phyloP scores from a whole-genome alignment of 441 rosid genomes.

The Mallotus repandus region DNA sequence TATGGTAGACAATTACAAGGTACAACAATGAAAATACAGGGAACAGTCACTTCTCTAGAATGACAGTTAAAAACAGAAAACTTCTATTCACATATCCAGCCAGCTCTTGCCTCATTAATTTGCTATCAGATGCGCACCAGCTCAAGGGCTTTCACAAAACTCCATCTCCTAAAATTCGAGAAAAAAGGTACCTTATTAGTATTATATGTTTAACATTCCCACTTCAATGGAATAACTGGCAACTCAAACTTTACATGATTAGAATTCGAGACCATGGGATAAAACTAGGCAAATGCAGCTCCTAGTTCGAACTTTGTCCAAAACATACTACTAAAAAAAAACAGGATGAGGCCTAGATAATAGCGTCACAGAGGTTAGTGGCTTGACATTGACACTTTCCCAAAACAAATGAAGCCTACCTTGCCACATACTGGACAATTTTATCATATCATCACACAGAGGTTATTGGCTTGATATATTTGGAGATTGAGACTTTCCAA shows the following conservation, averaged over 20 bases:
- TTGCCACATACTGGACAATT: too few relatives aligned
- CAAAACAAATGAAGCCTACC: too few relatives aligned
- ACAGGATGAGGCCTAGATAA: too few relatives aligned
- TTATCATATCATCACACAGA: too few relatives aligned
- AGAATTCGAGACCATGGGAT: not conserved
- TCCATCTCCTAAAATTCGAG: slow-evolving; percentile 57
- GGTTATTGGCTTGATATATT: too few relatives aligned
- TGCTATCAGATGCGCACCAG: slow-evolving; percentile 14
- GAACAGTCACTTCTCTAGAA: too few relatives aligned
- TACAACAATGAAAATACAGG: too few relatives aligned
- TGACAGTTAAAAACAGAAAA: too few relatives aligned
- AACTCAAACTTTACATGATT: not conserved
- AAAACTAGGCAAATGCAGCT: not conserved
- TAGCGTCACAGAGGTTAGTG: too few relatives aligned
- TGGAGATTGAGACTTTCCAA: not conserved
- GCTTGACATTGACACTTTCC: too few relatives aligned
- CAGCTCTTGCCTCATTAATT: slow-evolving; percentile 25
- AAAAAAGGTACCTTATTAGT: slow-evolving; percentile 2
- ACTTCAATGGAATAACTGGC: not conserved
- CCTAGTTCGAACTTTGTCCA: not conserved
- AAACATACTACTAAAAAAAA: too few relatives aligned
- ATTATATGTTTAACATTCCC: too few relatives aligned
- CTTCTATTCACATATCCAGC: not conserved
- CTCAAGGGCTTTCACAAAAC: slow-evolving; percentile 61
- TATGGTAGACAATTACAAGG: slow-evolving; percentile 8